Base-by-base conservation (phyloP, 1,284 basidiomycete species). In the Ganoderma meredithae region DNA sequence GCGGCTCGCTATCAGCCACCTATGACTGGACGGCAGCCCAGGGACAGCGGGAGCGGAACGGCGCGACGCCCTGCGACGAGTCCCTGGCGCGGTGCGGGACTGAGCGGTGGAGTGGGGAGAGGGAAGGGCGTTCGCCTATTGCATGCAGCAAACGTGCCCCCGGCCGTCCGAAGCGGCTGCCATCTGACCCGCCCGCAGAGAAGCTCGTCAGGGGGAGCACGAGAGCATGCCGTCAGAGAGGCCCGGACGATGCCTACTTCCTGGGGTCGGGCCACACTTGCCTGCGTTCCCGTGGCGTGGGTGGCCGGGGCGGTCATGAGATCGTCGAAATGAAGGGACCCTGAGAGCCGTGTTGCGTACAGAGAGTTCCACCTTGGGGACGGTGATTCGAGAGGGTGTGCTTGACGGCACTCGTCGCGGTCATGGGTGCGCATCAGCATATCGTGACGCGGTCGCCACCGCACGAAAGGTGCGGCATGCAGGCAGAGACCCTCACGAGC, bases 301-400 rank as follows among this genome's bases (percentile, higher is more conserved):
- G 60, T 66, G 58, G 40, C 12, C 36, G 5, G 53, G n/a, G n/a
- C 43, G 63, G 68, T 67, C 68, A 71, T 49, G 62, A 49, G 68
- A 67, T 47, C 61, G 39, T 36, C 63, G 40, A 56, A 59, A 52
- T 52, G 60, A 41, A 36, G 55, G 55, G 60, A 58, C 52, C 69
- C 62, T 71, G 67, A 49, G 69, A 66, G 61, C 39, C 41, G 25
- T 49, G 47, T 22, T 49, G 47, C 47, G 47, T 25, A 49, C 25
- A 25, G 47, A 49, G 3, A 10, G 47, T 49, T 49, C 47, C 47
- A 25, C 47, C 22, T 49, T 25, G 22, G 10, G 22, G 47, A 25
- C 22, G 47, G 47, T 25, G 22, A 25, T 25, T 49, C 22, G 47
- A 49, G 47, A 49, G 22, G 47, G 47, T 49, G 47, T 22, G 10